These are phyloP conservation scores for Lactarius deliciosus DNA, from an alignment of 768 basidiomycete species.

Conservation along the genomic window DNA sequence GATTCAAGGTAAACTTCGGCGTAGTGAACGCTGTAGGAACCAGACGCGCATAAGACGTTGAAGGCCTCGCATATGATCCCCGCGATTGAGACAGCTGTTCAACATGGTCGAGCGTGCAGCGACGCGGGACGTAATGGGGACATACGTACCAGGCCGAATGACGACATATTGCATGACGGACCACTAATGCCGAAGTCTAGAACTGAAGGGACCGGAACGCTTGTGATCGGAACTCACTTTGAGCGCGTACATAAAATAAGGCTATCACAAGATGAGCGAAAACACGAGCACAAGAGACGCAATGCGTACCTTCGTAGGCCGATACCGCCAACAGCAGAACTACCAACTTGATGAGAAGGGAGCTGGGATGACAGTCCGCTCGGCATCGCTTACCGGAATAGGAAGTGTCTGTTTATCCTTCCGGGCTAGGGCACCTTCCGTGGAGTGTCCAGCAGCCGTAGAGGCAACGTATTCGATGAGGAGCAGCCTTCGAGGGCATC, in stretches of 20 bases:
- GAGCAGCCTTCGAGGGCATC: conserved; percentile 51
- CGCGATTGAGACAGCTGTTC: conserved; percentile 58
- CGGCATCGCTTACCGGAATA: conserved; percentile 50
- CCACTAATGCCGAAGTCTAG: conserved; percentile 51
- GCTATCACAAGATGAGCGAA: conserved; percentile 39
- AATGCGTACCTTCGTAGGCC: conserved; percentile 66
- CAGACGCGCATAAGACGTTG: conserved; percentile 67
- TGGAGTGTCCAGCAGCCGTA: conserved; percentile 59
- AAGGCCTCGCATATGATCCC: conserved; percentile 76
- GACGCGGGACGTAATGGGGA: not conserved
- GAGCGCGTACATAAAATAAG: conserved; percentile 88
- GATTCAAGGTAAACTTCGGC: conserved; percentile 70
- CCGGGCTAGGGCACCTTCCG: conserved; percentile 65
- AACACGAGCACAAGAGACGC: not conserved
- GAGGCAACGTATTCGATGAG: conserved; percentile 83
- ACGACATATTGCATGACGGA: conserved; percentile 87
- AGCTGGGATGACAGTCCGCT: not conserved
- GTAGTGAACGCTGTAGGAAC: conserved; percentile 55
- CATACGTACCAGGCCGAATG: conserved; percentile 51
- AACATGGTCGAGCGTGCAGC: conserved; percentile 11
- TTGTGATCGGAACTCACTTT: conserved; percentile 49
- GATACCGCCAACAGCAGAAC: conserved; percentile 81
- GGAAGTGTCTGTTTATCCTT: conserved; percentile 80
- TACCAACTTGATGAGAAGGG: conserved; percentile 33
- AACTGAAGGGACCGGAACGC: conserved; percentile 7